Evolutionary conservation across 192 early-diverging fungal genomes (phyloP).

Genomic region (Podila clonocystis): DNA sequence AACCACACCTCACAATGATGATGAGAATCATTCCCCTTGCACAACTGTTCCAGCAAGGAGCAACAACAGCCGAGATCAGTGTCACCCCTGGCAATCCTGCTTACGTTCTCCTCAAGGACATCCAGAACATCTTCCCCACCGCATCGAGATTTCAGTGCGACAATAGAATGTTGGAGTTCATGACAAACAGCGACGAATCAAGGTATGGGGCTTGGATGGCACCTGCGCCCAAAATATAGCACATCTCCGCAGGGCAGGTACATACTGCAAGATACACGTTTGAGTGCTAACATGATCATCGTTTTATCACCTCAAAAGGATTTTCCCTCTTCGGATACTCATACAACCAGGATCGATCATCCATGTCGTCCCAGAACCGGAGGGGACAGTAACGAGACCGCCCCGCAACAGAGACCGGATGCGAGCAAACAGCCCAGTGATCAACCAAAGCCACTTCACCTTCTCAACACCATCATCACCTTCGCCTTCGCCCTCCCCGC

Average conservation of each 20-base stretch:
- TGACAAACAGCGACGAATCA: background rate
- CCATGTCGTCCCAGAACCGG: background rate
- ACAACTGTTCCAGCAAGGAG: background rate
- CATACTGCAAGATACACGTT: too few relatives aligned
- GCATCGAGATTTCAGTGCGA: background rate
- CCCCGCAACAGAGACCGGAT: background rate
- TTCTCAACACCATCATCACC: too few relatives aligned
- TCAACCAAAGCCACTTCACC: background rate
- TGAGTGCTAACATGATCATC: background rate
- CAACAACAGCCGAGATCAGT: background rate
- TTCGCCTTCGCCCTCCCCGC: too few relatives aligned
- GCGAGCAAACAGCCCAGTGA: background rate
- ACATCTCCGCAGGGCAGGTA: too few relatives aligned
- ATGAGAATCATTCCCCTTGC: background rate
- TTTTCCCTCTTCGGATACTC: background rate
- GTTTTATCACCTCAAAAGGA: background rate
- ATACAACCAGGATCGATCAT: background rate
- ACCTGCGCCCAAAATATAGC: too few relatives aligned
- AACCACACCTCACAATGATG: background rate
- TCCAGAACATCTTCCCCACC: background rate
- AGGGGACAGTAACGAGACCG: background rate
- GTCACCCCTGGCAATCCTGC: background rate
- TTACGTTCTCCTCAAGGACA: background rate
- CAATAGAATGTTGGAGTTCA: background rate
- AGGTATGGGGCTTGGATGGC: background rate